Base-by-base conservation (phyloP, 768 basidiomycete genomes). In the Austroboletus eburneus region DNA sequence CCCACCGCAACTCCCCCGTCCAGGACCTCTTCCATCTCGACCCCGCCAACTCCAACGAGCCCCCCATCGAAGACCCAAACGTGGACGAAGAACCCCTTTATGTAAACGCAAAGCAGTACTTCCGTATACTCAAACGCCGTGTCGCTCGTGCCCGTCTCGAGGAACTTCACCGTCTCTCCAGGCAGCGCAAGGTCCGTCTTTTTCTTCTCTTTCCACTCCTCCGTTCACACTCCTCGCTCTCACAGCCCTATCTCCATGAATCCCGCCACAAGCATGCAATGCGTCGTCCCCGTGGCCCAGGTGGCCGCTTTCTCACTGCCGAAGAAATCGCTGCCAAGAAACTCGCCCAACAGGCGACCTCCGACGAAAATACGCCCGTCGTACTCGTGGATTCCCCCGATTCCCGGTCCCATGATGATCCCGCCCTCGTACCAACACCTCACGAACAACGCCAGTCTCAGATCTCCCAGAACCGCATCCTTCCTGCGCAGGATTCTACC, bases 71-170 rank as follows among this genome's bases (percentile, higher is more conserved):
- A 17, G 75, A 74, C 50, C 30, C 56, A 4, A 68, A 67, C 48
- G 76, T 90, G 57, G 94, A 97, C 69, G 93, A 97, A 54, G 95
- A 99, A 66, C 95, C 96, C 22, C 83, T 99, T 56, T 97, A 97
- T 71, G 96, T 99, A 49, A 99, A 99, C 59, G 95, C 96, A 49
- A 99, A 99, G 65, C 96, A 99, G 70, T 99, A 98, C 66, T 92
- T 94, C 59, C 89, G 96, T 63, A 98, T 99, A 59, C 80, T 99
- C 68, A 97, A 98, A 73, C 79, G 96, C 52, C 79, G 96, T 46
- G 80, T 89, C 56, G 93, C 95, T 5, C 73, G 95, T 36, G 90
- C 91, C 3, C 78, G 96, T 40, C 76, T 97, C 43, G 94, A 96
- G 60, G 95, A 98, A 68, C 77, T 98, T 43, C 93, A 96, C 56